These are phyloP conservation scores for Aureobasidium sp. DNA, from an alignment of 2,329 filamentous ascomycete genomes.

Conservation along the genomic window DNA sequence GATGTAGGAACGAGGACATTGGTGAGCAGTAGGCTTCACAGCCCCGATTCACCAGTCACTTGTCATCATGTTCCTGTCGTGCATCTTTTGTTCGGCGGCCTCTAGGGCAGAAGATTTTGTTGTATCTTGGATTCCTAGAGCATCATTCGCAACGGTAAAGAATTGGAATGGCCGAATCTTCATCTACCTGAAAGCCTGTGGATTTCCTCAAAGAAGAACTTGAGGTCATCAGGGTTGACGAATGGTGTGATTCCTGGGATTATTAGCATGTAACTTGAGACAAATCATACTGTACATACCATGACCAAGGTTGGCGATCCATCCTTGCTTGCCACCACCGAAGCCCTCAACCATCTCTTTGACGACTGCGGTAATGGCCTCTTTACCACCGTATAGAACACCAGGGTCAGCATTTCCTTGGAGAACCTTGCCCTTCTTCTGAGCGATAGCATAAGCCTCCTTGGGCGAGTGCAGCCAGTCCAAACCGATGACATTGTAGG, in stretches of 20 bases:
- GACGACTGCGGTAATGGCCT: constrained; percentile 73
- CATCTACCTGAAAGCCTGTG: constrained; percentile 45
- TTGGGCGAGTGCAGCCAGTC: constrained; percentile 92
- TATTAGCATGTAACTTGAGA: constrained; percentile 16
- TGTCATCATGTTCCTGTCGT: constrained; percentile 28
- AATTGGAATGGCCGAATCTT: constrained; percentile 18
- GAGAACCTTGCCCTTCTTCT: constrained; percentile 62
- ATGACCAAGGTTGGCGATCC: constrained; percentile 95
- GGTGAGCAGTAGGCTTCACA: constrained; percentile 23
- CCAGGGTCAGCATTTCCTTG: constrained; percentile 97
- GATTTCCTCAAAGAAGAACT: constrained; percentile 89
- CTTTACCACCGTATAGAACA: constrained; percentile 75
- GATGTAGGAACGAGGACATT: constrained; percentile 32
- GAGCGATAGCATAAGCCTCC: constrained; percentile 69
- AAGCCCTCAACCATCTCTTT: constrained; percentile 85
- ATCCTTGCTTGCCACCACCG: constrained; percentile 72
- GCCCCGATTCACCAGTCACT: constrained; percentile 25
- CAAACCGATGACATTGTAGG: constrained; percentile 87
- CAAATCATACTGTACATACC: constrained; percentile 47
- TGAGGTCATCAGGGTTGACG: constrained; percentile 87
- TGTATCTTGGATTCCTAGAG: constrained; percentile 23
- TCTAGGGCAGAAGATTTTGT: constrained; percentile 18
- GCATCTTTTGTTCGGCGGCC: constrained; percentile 27
- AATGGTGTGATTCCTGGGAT: constrained; percentile 77
- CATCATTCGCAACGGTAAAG: constrained; percentile 23